phyloP scores from a whole-genome alignment of 2,329 filamentous ascomycete genomes.

The Emergomyces orientalis region DNA sequence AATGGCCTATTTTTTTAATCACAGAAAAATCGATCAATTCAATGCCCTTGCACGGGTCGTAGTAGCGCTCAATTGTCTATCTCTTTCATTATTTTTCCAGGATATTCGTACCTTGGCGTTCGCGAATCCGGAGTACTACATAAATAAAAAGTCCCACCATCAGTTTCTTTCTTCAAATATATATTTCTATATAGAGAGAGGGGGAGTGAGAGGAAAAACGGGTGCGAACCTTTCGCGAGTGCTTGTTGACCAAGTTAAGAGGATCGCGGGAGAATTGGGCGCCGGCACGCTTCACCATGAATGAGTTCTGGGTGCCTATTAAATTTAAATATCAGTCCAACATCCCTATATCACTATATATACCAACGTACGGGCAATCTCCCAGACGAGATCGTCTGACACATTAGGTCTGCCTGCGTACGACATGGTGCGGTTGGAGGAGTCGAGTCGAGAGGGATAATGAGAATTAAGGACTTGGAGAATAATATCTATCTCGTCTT shows the following conservation, averaged over 20 bases:
- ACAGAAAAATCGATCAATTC: not conserved
- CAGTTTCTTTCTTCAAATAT: not conserved
- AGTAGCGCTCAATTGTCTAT: not conserved
- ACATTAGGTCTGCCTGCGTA: conserved; percentile 57
- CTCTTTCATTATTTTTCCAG: not conserved
- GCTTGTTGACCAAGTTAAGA: conserved; percentile 84
- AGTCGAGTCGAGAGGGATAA: not conserved
- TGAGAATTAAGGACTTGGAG: not conserved
- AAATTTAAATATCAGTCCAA: not conserved
- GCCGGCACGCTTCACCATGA: conserved; percentile 84
- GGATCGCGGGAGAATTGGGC: conserved; percentile 89
- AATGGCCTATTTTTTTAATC: conserved; percentile 55
- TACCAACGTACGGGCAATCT: conserved; percentile 73
- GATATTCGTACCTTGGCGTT: conserved; percentile 69
- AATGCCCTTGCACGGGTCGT: not conserved
- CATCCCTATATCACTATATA: not conserved
- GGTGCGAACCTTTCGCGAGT: conserved; percentile 70
- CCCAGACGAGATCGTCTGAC: conserved; percentile 88
- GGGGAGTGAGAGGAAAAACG: no score
- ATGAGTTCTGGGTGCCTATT: conserved; percentile 77
- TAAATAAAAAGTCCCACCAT: conserved; percentile 4
- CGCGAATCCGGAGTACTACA: conserved; percentile 79
- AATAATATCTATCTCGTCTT: not conserved
- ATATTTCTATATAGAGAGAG: not conserved
- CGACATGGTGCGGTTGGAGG: conserved; percentile 30